These are phyloP conservation scores for Ceriops zippeliana DNA, from an alignment of 345 rosid species.

Conservation along the genomic window DNA sequence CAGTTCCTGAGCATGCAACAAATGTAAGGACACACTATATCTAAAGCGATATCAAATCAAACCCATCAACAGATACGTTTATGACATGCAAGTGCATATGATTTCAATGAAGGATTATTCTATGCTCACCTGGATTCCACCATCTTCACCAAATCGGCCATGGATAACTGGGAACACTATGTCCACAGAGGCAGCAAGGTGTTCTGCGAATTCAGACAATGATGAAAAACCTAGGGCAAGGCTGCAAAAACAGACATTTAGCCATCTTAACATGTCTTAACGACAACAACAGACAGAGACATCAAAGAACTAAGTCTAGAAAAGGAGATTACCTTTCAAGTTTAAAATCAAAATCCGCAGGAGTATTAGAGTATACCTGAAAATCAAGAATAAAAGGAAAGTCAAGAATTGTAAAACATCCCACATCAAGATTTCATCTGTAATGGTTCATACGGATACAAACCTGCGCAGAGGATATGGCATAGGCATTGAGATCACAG, in stretches of 20 bases:
- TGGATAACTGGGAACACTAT: constrained; percentile 91
- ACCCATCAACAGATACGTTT: background rate
- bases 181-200: constrained; percentile 76
- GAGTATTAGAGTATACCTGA: constrained; percentile 90
- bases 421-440: background rate
- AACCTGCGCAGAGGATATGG: constrained; percentile 91
- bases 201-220: constrained; percentile 65
- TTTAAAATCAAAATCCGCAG: constrained; percentile 94
- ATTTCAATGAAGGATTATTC: constrained; percentile 8
- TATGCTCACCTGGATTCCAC: constrained; percentile 78
- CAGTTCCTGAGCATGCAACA: constrained; percentile 56
- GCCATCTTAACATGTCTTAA: constrained; percentile 8
- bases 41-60: background rate
- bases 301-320: background rate
- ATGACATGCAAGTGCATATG: background rate
- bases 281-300: background rate
- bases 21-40: constrained; percentile 1
- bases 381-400: constrained; percentile 3
- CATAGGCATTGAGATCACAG: constrained; percentile 62
- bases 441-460: background rate
- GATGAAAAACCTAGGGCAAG: constrained; percentile 79
- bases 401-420: background rate
- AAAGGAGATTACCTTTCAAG: constrained; percentile 62
- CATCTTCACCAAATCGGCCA: constrained; percentile 94
- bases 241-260: constrained; percentile 40